phyloP scores from a whole-genome alignment of 225 moss, liverwort and hornwort genomes.

The Physcomitrellopsis africana region DNA sequence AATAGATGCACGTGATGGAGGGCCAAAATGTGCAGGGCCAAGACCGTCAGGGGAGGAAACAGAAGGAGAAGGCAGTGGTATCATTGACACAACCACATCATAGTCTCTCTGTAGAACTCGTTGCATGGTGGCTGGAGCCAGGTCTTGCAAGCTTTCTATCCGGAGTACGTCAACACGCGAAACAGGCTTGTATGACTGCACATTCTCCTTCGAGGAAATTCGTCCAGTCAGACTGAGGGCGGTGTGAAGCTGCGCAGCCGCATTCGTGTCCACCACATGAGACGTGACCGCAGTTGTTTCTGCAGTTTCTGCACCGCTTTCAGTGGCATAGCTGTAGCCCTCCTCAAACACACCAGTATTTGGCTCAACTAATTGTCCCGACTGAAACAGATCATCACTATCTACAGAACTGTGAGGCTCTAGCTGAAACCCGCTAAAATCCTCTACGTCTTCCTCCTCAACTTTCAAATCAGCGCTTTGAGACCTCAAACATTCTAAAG shows the following conservation, averaged over 20 bases:
- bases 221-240: constrained; percentile 48
- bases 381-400: constrained; percentile 34
- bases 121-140: constrained; percentile 86
- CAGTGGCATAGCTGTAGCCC: constrained; percentile 36
- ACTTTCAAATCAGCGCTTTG: constrained; percentile 66
- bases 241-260: constrained; percentile 31
- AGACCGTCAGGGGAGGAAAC: constrained; percentile 82
- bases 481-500: constrained; percentile 86
- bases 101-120: constrained; percentile 94
- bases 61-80: constrained; percentile 90
- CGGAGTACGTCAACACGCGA: constrained; percentile 95
- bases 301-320: constrained; percentile 34
- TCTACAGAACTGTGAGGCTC: constrained; percentile 57
- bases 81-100: constrained; percentile 97
- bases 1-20: constrained; percentile 85
- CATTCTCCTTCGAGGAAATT: constrained; percentile 46
- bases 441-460: constrained; percentile 40
- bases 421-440: constrained; percentile 65
- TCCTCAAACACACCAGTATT: constrained; percentile 42
- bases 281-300: constrained; percentile 18
- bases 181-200: constrained; percentile 60
- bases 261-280: constrained; percentile 28
- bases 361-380: constrained; percentile 17
- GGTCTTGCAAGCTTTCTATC: constrained; percentile 92
- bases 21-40: constrained; percentile 96